Evolutionary conservation across 2,329 filamentous ascomycete genomes (phyloP), one percentile per base, ranked within the genome.

Genomic region (Fusarium beomiforme): DNA sequence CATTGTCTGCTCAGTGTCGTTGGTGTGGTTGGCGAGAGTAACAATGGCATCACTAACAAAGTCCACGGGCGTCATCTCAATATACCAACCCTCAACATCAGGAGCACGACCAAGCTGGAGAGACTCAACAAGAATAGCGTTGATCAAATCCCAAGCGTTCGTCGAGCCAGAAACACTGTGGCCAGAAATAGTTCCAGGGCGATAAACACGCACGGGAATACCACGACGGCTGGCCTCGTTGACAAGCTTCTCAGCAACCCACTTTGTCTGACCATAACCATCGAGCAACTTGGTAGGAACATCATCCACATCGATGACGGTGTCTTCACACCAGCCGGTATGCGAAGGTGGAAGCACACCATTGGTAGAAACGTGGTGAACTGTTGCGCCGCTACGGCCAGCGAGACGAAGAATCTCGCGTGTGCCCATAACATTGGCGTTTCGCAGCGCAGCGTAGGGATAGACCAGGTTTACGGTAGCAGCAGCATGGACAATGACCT

Each of bases 61-160:
- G 79, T 95, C 92, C 17, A 94, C 93, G 0, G 93, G 92, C 0
- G 93, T 94, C 92, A 95, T 95, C 81, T 95, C 93, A 2, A 92
- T 88, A 53, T 90, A 88, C 93, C 93, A 95, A 43, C 90, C 90
- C 53, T 91, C 86, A 7, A 94, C 89, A 57, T 92, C 86, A 0
- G 93, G 92, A 3, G 88, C 88, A 71, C 88, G 87, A 9, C 92
- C 92, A 6, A 95, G 85, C 56, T 92, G 89, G 39, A 95, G 85
- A 0, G 92, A 94, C 78, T 95, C 93, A 3, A 94, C 91, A 29
- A 95, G 86, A 60, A 95, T 79, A 1, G 93, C 92, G 56, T 91
- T 93, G 47, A 95, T 83, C 23, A 95, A 82, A 85, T 95, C 93
- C 83, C 90, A 95, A 0, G 92, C 89, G 74, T 95, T 95, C 1